Conservation (phyloP, 495 filamentous ascomycete genomes). For the Penicillium bialowiezense region DNA sequence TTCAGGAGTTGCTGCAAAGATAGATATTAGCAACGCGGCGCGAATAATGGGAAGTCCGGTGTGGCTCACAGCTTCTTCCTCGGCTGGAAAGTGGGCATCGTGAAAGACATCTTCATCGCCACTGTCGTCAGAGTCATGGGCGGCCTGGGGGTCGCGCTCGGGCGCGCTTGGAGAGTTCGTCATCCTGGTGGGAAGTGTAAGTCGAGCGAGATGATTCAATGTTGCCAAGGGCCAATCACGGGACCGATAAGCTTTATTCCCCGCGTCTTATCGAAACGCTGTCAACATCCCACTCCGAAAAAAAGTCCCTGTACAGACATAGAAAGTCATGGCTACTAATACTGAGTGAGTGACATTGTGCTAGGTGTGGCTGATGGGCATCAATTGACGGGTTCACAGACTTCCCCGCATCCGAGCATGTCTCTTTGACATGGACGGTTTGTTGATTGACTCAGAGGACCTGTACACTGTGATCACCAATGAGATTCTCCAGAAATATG, state of each 20-base stretch:
- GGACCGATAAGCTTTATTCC: constrained; percentile 21
- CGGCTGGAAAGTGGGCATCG: constrained; percentile 61
- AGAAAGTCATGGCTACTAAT: constrained; percentile 11
- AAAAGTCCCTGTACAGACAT: constrained; percentile 3
- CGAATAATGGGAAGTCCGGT: neutral
- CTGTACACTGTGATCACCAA: constrained; percentile 84
- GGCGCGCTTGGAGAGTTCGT: neutral
- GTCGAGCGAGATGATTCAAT: constrained; percentile 1
- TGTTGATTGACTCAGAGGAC: constrained; percentile 92
- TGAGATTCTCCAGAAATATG: constrained; percentile 70
- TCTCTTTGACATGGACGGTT: constrained; percentile 98
- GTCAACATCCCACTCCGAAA: neutral
- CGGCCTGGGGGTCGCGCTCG: constrained; percentile 12
- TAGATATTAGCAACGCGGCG: constrained; percentile 4
- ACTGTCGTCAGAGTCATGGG: constrained; percentile 27
- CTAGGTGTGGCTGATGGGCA: neutral
- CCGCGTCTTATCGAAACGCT: constrained; percentile 20
- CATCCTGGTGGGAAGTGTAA: constrained; percentile 14
- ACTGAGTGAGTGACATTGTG: constrained; percentile 9
- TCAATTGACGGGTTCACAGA: constrained; percentile 34
- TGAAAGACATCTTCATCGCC: constrained; percentile 46
- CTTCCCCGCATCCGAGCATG: constrained; percentile 82
- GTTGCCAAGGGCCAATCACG: constrained; percentile 19
- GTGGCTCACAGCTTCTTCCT: constrained; percentile 71
- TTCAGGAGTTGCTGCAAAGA: constrained; percentile 52